Base-by-base conservation (phyloP, 768 basidiomycete genomes). In the Boletus sp. region DNA sequence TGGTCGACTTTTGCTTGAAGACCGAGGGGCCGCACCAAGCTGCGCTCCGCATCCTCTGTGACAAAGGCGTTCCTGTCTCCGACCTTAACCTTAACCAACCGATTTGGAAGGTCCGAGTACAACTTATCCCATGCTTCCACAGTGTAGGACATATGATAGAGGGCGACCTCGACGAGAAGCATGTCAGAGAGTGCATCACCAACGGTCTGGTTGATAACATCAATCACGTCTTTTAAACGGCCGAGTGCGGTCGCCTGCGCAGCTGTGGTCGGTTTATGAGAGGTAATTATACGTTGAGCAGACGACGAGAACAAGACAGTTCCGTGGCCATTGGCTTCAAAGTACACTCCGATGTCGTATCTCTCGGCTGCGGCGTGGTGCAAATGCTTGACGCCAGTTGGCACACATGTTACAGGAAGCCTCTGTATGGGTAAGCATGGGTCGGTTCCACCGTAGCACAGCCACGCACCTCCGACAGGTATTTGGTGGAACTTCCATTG, bases 251-350 rank as follows among this genome's bases (percentile, higher is more conserved):
- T 90, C 18, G 83, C 84, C 64, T 96, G 92, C 10, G 90, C 89
- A 20, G 91, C 86, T 2, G 92, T 92, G 40, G 84, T 82, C 2
- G 96, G 89, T 61, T 89, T 78, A 66, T 91, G 77, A 24, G 76
- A 73, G 32, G 75, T 65, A 40, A 99, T 78, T 45, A 71, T 80
- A 24, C 83, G 76, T 54, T 87, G 80, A 4, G 93, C 89, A 18
- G 80, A 71, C 7, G 80, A 82, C 12, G 97, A 98, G 77, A 99
- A 98, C 54, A 98, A 74, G 47, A 98, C 93, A 3, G 97, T 99
- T 33, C 97, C 97, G 65, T 99, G 97, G 3, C 97, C 97, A 70
- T 99, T 99, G 35, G 97, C 97, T 73, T 99, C 97, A 66, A 99
- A 99, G 75, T 99, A 99, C 45, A 99, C 92, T n/a, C 97, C 97